A percentile compares a stretch with the other conserved stretches of the same genome.
Conservation (phyloP, 768 basidiomycete genomes). For the Neoboletus brunneissimus region DNA sequence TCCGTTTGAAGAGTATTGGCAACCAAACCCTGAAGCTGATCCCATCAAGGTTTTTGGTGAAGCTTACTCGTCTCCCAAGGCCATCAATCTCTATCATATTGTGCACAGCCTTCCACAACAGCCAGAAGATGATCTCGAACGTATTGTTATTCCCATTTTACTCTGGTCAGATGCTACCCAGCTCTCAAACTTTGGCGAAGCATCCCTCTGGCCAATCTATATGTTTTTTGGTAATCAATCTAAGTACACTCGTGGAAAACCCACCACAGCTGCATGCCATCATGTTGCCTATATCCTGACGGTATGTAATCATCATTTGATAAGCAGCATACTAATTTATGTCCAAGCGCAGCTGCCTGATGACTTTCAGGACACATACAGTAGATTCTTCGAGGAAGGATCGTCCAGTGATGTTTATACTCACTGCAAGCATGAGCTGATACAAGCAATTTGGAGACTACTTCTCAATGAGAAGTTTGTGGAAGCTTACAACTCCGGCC, state of each 20-base stretch:
- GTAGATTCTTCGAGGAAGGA: accelerated
- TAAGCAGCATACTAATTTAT: not conserved
- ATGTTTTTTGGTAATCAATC: conserved; percentile 16
- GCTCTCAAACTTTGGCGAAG: conserved; percentile 27
- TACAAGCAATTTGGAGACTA: conserved; percentile 14
- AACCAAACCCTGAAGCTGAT: not conserved
- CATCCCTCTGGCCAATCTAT: conserved; percentile 27
- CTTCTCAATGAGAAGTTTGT: conserved; percentile 18
- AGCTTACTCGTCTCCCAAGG: not conserved
- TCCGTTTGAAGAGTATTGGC: conserved; percentile 4
- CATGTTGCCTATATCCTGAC: conserved; percentile 17
- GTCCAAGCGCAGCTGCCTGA: not conserved
- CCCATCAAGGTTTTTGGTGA: not conserved
- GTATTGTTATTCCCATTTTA: conserved; percentile 13
- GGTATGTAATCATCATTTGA: not conserved
- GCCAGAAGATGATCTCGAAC: conserved; percentile 4
- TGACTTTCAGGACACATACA: not conserved
- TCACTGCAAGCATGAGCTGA: conserved; percentile 19
- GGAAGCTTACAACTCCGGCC: conserved; percentile 12
- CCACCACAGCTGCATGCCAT: conserved; percentile 10
- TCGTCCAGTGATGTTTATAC: not conserved
- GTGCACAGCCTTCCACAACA: not conserved
- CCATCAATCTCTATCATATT: not conserved
- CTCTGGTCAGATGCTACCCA: conserved; percentile 27
- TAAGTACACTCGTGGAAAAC: not conserved